Conservation (phyloP, 2,329 filamentous ascomycete genomes). For the Clonostachys byssicola region DNA sequence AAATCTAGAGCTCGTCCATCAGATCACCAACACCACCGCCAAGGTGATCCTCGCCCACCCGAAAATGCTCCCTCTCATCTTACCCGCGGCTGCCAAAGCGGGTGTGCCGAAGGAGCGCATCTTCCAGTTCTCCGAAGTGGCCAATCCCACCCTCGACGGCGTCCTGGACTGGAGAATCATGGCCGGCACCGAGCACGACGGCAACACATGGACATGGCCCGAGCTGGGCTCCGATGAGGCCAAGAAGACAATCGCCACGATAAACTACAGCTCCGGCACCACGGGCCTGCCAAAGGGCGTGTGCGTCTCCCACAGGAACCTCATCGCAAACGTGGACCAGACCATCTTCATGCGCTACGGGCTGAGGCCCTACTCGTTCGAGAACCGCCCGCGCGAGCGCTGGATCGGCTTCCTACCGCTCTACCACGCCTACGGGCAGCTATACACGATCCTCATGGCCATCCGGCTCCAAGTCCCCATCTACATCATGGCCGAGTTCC, state of each 20-base stretch:
- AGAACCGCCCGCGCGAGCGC: conserved; percentile 33
- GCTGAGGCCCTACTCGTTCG: conserved; percentile 24
- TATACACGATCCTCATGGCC: conserved; percentile 43
- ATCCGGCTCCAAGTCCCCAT: conserved; percentile 37
- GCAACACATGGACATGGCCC: conserved; percentile 33
- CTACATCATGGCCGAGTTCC: conserved; percentile 53
- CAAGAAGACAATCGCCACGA: conserved; percentile 27
- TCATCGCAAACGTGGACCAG: conserved; percentile 45
- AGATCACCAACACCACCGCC: conserved; percentile 45
- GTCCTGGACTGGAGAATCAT: conserved; percentile 36
- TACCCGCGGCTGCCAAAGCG: conserved; percentile 34
- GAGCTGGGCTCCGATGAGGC: conserved; percentile 21
- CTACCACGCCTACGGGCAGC: conserved; percentile 57
- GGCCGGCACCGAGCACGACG: conserved; percentile 22
- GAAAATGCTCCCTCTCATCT: conserved; percentile 30
- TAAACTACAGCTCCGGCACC: conserved; percentile 48
- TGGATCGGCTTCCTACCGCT: conserved; percentile 62
- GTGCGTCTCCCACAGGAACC: conserved; percentile 41
- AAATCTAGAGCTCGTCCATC: conserved; percentile 39
- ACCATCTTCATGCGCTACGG: conserved; percentile 38
- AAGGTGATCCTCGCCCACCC: conserved; percentile 45
- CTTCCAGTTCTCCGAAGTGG: conserved; percentile 41
- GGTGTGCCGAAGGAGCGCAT: conserved; percentile 34
- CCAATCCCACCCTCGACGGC: conserved; percentile 18
- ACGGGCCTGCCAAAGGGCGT: conserved; percentile 49